Percentiles rank a stretch among this genome's conserved stretches.
Evolutionary conservation across 2,329 filamentous ascomycete genomes (phyloP).

Genomic region (Curvularia lunata): DNA sequence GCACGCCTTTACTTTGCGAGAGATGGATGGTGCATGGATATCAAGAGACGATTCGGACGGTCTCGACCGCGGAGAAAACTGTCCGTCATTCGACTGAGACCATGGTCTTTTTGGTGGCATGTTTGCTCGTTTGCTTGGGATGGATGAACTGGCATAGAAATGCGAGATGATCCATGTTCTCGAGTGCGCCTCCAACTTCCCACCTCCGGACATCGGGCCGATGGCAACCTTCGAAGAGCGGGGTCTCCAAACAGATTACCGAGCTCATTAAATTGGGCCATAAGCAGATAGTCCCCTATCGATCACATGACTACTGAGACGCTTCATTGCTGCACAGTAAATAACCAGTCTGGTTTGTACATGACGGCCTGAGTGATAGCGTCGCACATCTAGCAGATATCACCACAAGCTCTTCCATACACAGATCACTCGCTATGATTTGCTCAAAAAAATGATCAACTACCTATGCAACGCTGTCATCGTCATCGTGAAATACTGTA

Average conservation of each 20-base stretch:
- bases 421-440: neutral
- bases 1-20: constrained; percentile 53
- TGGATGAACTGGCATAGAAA: neutral
- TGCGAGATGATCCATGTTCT: neutral
- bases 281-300: neutral
- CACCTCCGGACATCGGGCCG: neutral
- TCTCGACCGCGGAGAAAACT: neutral
- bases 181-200: neutral
- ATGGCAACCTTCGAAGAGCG: neutral
- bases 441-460: neutral
- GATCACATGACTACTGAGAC: neutral
- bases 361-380: neutral
- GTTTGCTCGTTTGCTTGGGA: neutral
- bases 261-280: neutral
- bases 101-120: neutral
- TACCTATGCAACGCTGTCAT: neutral
- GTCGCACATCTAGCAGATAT: neutral
- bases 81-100: neutral
- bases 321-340: neutral
- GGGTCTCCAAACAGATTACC: neutral
- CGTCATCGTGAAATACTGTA: neutral
- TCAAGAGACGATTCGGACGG: neutral
- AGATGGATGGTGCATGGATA: constrained; percentile 31
- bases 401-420: neutral
- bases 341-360: neutral